Evolutionary conservation across 805 yeast species (phyloP), one percentile per base, ranked within the genome.

Genomic region (Yamadazyma ubonensis): DNA sequence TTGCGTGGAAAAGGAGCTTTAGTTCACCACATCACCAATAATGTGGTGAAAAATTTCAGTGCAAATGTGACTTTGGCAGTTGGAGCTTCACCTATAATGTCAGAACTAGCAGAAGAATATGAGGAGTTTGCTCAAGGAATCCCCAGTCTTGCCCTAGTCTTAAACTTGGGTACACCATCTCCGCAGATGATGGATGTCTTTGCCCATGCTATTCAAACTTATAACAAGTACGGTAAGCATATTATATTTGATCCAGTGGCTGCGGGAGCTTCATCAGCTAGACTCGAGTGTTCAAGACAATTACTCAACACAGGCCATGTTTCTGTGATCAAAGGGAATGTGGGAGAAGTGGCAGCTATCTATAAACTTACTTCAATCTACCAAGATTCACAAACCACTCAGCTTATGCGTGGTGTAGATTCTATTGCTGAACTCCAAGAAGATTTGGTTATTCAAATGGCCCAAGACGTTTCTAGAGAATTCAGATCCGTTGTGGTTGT

Each of bases 181-280:
- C 62, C 71, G 1, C 63, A 51, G 3, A 60, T 67, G 29, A 53
- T 77, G 44, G 61, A 59, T 0, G 63, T 71, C 41, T 75, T 76
- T 45, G 48, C 66, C 16, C 50, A 54, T 2, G 95, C 91, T 0
- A 58, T 83, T 14, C 54, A 55, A 7, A 75, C 73, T 0, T 87
- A 89, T 56, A 83, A 83, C 53, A 55, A 53, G 10, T 50, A 58
- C 10, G 75, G 76, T 2, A 68, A 72, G 32, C 90, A 86, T 3
- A 73, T 89, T 22, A 77, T 89, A 0, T 81, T 84, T 49, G 97
- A 89, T 58, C 97, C 96, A 0, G 96, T 89, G n/a, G 97, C 89
- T 0, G 87, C 83, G 28, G 96, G 96, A 19, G 96, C 96, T 0
- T 73, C 96, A 0, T 41, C 53, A 3, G 72, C 76, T 4, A 70